A percentile compares a stretch with the other conserved stretches of the same genome.
These are phyloP conservation scores for Conticribra guillardii DNA, from an alignment of 108 stramenopile species.

Conservation along the genomic window DNA sequence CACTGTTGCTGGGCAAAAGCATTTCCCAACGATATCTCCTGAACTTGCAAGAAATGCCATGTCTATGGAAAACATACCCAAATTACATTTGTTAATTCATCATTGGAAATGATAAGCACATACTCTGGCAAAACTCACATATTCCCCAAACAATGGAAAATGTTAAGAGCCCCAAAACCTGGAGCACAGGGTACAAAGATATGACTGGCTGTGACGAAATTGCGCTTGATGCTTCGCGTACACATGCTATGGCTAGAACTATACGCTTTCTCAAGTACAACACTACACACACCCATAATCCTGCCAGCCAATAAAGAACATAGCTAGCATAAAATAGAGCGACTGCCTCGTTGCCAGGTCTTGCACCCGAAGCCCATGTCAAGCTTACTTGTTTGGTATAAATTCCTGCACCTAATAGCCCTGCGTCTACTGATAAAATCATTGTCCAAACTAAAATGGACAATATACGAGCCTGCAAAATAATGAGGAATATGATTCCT, in stretches of 20 bases:
- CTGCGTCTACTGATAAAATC: slow-evolving; percentile 56
- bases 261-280: slow-evolving; percentile 77
- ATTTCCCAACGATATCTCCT: slow-evolving; percentile 54
- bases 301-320: slow-evolving; percentile 56
- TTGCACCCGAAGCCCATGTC: slow-evolving; percentile 52
- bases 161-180: slow-evolving; percentile 52
- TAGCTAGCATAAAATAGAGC: slow-evolving; percentile 54
- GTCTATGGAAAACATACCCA: slow-evolving; percentile 7
- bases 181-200: slow-evolving; percentile 67
- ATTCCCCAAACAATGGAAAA: slow-evolving; percentile 60
- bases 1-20: slow-evolving; percentile 8
- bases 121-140: slow-evolving; percentile 18
- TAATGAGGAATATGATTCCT: slow-evolving; percentile 66
- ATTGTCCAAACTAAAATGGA: slow-evolving; percentile 75
- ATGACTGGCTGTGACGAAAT: slow-evolving; percentile 75
- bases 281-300: slow-evolving; percentile 55
- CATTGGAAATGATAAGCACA: no score
- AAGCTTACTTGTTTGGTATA: slow-evolving; percentile 43
- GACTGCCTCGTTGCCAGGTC: slow-evolving; percentile 40
- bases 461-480: slow-evolving; percentile 76
- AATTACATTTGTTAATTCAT: no score
- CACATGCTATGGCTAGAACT: slow-evolving; percentile 73
- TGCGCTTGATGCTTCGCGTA: slow-evolving; percentile 76
- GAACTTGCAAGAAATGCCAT: slow-evolving; percentile 68
- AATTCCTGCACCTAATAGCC: slow-evolving; percentile 58